Base-by-base conservation (phyloP, 2,329 filamentous ascomycete species). In the Sodiomyces alkalinus region DNA sequence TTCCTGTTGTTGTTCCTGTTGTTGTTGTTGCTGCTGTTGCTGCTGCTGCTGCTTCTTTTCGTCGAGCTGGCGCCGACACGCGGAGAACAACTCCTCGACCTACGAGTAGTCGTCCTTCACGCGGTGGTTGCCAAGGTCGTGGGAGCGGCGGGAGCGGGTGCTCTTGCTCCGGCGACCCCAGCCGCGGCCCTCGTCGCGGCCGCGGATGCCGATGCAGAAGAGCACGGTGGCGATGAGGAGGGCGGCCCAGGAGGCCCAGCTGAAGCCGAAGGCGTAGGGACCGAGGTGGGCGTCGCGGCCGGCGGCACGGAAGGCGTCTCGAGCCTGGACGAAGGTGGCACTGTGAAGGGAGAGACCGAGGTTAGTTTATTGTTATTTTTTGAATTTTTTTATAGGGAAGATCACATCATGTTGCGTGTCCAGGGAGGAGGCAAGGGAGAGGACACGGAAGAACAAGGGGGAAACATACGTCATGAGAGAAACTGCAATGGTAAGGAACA, bases 41-140 rank as follows among this genome's bases (percentile, higher is more conserved):
- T n/a, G n/a, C n/a, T n/a, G n/a, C n/a, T n/a, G n/a, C n/a, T n/a
- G n/a, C n/a, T n/a, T n/a, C n/a, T n/a, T n/a, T n/a, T n/a, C n/a
- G n/a, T n/a, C n/a, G n/a, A n/a, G n/a, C n/a, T n/a, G n/a, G n/a
- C n/a, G n/a, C n/a, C n/a, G n/a, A n/a, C n/a, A n/a, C n/a, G n/a
- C n/a, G n/a, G n/a, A n/a, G n/a, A n/a, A n/a, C n/a, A n/a, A 22
- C 20, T 25, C 23, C 23, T 6, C 6, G 6, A n/a, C 36, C 56
- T 58, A 74, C 25, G 64, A 59, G 45, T 80, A 81, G 35, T 80
- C 73, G 16, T 80, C 74, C 64, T 80, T 80, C 41, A 80, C 73
- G 9, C 73, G 61, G 30, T 63, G 62, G 38, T 71, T 57, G 39
- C 58, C 62, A 33, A 70, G 54, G 28, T 60, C 63, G 33, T 70